These are phyloP conservation scores for Dicorynia guianensis DNA, from an alignment of 306 rosid species.

Conservation along the genomic window DNA sequence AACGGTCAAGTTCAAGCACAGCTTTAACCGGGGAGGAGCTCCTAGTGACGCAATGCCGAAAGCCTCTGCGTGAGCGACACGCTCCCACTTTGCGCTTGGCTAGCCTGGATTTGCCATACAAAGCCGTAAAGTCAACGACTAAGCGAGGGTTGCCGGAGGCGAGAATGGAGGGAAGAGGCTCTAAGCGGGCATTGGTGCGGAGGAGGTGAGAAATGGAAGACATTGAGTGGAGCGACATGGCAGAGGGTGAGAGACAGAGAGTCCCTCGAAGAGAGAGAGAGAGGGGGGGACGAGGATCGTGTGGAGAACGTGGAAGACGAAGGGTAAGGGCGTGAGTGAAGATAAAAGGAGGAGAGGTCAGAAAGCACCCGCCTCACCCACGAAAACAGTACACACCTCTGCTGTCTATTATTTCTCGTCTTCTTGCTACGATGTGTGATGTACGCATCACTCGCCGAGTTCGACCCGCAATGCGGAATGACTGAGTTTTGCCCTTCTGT, in stretches of 20 bases:
- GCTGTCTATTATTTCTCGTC: constrained; percentile 39
- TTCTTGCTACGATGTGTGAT: constrained; percentile 10
- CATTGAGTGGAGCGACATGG: constrained; percentile 76
- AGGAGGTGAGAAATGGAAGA: constrained; percentile 62
- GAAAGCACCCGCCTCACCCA: constrained; percentile 53
- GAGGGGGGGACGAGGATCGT: constrained; percentile 32
- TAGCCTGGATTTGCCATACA: constrained; percentile 56
- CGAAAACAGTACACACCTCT: not conserved
- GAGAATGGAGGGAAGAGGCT: constrained; percentile 46
- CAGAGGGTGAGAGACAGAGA: not conserved
- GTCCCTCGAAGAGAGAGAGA: constrained; percentile 17
- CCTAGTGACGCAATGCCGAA: constrained; percentile 42
- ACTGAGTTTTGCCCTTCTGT: too few species aligned
- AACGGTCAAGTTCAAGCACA: constrained; percentile 55
- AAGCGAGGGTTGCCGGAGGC: constrained; percentile 45
- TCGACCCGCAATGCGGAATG: not conserved
- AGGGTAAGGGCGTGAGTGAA: constrained; percentile 34
- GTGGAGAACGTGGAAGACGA: constrained; percentile 45
- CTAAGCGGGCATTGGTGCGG: constrained; percentile 42
- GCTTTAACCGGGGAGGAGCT: constrained; percentile 59
- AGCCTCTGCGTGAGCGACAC: constrained; percentile 26
- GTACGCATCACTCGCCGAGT: not conserved
- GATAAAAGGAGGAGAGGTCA: constrained; percentile 60
- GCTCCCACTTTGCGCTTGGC: constrained; percentile 50
- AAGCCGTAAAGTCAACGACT: constrained; percentile 62